These are phyloP conservation scores for Diplodia intermedia DNA, from an alignment of 2,329 filamentous ascomycete genomes.

Conservation along the genomic window DNA sequence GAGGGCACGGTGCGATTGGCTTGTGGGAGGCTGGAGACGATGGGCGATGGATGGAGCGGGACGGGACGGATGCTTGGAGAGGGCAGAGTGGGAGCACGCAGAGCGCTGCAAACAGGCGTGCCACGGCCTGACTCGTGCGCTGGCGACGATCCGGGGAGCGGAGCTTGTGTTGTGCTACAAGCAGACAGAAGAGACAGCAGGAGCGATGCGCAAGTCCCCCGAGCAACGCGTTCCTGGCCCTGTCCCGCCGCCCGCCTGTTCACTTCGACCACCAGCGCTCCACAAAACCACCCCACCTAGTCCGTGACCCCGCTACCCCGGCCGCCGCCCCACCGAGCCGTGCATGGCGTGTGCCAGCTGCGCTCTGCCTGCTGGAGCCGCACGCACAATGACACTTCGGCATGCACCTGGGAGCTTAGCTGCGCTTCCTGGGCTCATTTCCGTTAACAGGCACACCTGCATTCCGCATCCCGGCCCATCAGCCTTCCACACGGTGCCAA, in stretches of 20 bases:
- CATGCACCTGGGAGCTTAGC: not conserved
- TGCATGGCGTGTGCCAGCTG: too few relatives aligned
- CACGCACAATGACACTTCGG: not conserved
- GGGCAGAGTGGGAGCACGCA: too few relatives aligned
- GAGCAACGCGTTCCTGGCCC: constrained; percentile 7
- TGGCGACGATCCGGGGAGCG: constrained; percentile 21
- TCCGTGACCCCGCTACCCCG: not conserved
- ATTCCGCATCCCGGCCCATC: constrained; percentile 17
- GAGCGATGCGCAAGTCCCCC: not conserved
- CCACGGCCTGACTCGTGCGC: constrained; percentile 13
- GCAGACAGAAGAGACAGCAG: not conserved
- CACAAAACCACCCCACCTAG: not conserved
- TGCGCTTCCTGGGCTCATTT: constrained; percentile 14
- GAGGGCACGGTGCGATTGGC: too few relatives aligned
- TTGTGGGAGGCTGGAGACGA: too few relatives aligned
- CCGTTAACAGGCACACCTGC: constrained; percentile 2
- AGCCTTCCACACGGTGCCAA: constrained; percentile 12
- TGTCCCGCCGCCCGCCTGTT: not conserved
- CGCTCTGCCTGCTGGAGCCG: not conserved
- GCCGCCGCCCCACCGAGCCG: not conserved
- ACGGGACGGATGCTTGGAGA: too few relatives aligned
- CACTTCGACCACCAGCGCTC: not conserved
- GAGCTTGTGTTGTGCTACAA: too few relatives aligned
- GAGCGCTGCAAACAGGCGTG: not conserved
- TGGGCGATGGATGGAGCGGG: too few relatives aligned